Evolutionary conservation across 805 yeast genomes (phyloP), one percentile per base, ranked within the genome.

Genomic region (Lachancea dasiensis): DNA sequence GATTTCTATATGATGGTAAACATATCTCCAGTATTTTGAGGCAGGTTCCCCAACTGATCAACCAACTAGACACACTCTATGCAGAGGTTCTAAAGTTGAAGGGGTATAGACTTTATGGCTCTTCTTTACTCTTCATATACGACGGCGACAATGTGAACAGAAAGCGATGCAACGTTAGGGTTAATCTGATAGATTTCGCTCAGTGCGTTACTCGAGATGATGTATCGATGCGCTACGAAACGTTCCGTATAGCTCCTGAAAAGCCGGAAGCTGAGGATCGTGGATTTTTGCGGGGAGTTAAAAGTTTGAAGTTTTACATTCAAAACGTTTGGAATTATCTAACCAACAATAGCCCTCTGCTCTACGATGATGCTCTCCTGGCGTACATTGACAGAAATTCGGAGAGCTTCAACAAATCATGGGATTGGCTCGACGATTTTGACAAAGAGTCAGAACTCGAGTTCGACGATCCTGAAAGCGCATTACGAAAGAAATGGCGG

Each of bases 131-230:
- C 48, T 68, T 92, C 48, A 86, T 92, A 79, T 90, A 90, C 60
- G 97, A 92, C 54, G 94, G 87, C 9, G 49, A 43, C 34, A 41
- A 46, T 18, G 49, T 48, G 5, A 39, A 46, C 1, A 44, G 43
- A 27, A 45, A 51, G 24, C 47, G 52, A 15, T 44, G 48, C 18
- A 46, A 49, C 24, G 61, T 64, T 25, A 61, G 60, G 44, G 77
- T 87, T n/a, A 76, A 87, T 45, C 72, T 94, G 39, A 92, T 92
- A 49, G 99, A 92, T 63, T 92, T 92, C 69, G 97, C 97, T 1
- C 95, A 89, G 56, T 83, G 95, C 52, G 81, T 86, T 11, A 82
- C 86, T 22, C 77, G 77, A 3, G 80, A 75, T 29, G 75, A 73
- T 41, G 64, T 67, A 27, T 40, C 46, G 10, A 53, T 49, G 45